Evolutionary conservation across 2,329 filamentous ascomycete species (phyloP), one percentile per base, ranked within the genome.

Genomic region (Lachnellula occidentalis): DNA sequence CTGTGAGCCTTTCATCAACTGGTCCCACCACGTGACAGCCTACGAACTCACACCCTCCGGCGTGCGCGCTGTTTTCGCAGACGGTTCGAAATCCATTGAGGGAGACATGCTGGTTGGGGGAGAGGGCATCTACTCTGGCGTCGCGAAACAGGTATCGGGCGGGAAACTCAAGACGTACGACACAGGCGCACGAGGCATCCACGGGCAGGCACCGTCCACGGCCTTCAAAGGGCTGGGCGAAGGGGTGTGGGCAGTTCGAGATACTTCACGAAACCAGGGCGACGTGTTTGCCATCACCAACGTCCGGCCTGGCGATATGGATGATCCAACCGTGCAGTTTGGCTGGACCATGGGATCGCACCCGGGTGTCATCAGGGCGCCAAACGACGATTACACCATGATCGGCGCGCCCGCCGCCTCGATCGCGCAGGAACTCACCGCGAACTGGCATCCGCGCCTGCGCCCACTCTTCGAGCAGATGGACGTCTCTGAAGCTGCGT

Each of bases 331-430:
- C 41, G 53, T 82, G 2, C 54, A 78, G 21, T 83, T 86, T 56
- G 83, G 83, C 2, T 87, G 83, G 83, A 86, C 83, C 0, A 77
- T 87, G 77, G 74, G 70, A 4, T 82, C 74, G 5, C 69, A 76
- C 17, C 81, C 82, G 0, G 82, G 82, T 2, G 76, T 80, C 0
- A 80, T 87, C 56, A 66, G 69, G 1, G 71, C 79, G 0, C 82
- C 82, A 0, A 83, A 83, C 59, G 75, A 86, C 58, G 74, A 87
- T 65, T 81, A 79, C 66, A 69, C 76, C 4, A 78, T 85, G 34
- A 73, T 82, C 1, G 83, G 83, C 15, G 73, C 74, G 42, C 67
- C 72, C 11, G 82, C 82, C 0, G 82, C 83, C 0, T 72, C 78
- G 4, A 75, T 86, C 1, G 81, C 82, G n/a, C 80, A 78, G 65